phyloP scores from a whole-genome alignment of 352 stramenopile species.

The Phytophthora fragariae region DNA sequence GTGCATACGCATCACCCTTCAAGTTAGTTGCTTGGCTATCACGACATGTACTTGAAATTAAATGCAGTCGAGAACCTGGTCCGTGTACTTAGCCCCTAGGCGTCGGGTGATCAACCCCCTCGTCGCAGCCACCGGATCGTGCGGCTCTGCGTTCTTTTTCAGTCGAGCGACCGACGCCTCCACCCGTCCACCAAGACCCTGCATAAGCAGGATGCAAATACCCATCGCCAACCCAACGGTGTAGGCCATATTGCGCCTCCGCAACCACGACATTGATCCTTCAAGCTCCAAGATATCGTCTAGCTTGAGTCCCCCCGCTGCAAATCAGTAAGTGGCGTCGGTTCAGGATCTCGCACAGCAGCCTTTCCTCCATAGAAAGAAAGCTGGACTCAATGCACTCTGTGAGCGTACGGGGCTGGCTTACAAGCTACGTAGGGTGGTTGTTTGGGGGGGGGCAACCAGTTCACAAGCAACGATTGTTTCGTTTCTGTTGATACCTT shows the following conservation, averaged over 20 bases:
- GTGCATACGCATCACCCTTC: constrained; percentile 12
- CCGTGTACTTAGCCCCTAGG: constrained; percentile 59
- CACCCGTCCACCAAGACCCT: constrained; percentile 14
- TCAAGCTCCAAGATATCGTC: constrained; percentile 19
- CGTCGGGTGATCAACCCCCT: constrained; percentile 61
- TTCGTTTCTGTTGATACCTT: neutral
- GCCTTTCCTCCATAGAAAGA: constrained; percentile 13
- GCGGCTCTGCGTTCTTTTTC: constrained; percentile 40
- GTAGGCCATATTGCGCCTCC: constrained; percentile 2
- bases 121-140: constrained; percentile 60
- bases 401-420: no score
- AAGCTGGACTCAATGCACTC: neutral
- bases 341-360: constrained; percentile 17
- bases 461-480: neutral
- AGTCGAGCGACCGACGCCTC: constrained; percentile 21
- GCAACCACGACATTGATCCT: constrained; percentile 11
- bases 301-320: neutral
- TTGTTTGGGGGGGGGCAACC: no score
- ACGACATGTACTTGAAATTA: neutral
- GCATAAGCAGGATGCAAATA: constrained; percentile 19
- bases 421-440: no score
- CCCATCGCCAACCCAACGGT: neutral
- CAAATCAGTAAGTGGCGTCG: constrained; percentile 29
- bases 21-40: neutral
- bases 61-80: constrained; percentile 19